These are phyloP conservation scores for Pedinophyceae sp. DNA, from an alignment of 139 green algal genomes.

Conservation along the genomic window DNA sequence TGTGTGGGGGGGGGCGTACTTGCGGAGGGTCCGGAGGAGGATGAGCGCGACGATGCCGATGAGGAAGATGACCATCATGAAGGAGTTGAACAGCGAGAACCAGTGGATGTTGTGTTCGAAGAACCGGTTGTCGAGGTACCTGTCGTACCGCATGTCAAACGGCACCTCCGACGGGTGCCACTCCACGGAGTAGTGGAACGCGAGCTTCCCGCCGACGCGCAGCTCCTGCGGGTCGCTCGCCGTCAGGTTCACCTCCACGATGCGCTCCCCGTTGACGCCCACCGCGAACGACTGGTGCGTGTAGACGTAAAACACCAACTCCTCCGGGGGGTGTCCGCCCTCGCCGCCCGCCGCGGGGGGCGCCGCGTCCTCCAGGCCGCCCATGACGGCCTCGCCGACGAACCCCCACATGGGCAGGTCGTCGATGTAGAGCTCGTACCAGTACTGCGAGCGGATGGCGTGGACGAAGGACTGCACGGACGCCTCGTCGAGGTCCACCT, in stretches of 20 bases:
- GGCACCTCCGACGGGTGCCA: constrained; percentile 54
- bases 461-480: constrained; percentile 48
- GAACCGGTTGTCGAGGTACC: constrained; percentile 95
- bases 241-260: constrained; percentile 94
- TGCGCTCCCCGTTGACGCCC: constrained; percentile 78
- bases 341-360: constrained; percentile 10
- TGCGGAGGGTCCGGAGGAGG: constrained; percentile 80
- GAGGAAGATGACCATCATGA: constrained; percentile 99
- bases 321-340: constrained; percentile 9
- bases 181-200: constrained; percentile 76
- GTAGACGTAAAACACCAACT: constrained; percentile 68
- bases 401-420: constrained; percentile 91
- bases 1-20: constrained; percentile 38
- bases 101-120: constrained; percentile 99
- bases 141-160: constrained; percentile 78
- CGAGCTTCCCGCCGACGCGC: constrained; percentile 31
- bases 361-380: constrained; percentile 14
- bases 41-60: constrained; percentile 92
- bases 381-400: constrained; percentile 41
- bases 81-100: constrained; percentile 97
- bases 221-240: constrained; percentile 43
- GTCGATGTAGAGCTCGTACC: constrained; percentile 89
- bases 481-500: constrained; percentile 30
- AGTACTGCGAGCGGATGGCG: constrained; percentile 54
- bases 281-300: constrained; percentile 88